Evolutionary conservation across 345 rosid species (phyloP).

Genomic region (Gossypium ekmanianum): DNA sequence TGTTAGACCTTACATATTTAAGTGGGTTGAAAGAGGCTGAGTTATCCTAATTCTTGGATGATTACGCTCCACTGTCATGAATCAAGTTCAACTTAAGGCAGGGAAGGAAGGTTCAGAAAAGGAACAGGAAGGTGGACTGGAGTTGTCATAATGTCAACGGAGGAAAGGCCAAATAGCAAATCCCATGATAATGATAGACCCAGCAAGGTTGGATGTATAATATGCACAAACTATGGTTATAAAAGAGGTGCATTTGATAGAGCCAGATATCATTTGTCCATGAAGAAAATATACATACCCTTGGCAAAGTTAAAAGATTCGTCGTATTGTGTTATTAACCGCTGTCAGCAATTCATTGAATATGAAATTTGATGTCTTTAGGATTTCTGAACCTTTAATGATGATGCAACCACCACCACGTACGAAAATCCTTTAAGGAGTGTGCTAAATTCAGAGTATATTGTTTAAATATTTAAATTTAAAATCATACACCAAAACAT

Average conservation of each 20-base stretch:
- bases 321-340: neutral
- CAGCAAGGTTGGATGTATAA: constrained; percentile 48
- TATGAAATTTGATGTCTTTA: neutral
- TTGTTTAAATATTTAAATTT: too few species aligned
- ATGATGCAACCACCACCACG: too few species aligned
- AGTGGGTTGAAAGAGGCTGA: too few species aligned
- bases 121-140: constrained; percentile 57
- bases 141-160: constrained; percentile 45
- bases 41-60: too few species aligned
- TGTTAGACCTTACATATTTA: too few species aligned
- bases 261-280: neutral
- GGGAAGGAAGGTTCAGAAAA: constrained; percentile 7
- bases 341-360: neutral
- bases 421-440: too few species aligned
- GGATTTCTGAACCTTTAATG: too few species aligned
- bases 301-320: neutral
- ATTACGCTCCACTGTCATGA: neutral
- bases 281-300: neutral
- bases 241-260: neutral
- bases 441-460: too few species aligned
- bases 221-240: constrained; percentile 23
- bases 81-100: neutral
- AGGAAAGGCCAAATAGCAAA: constrained; percentile 23
- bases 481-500: too few species aligned
- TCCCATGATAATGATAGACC: constrained; percentile 52